Base-by-base conservation (phyloP, 805 yeast species). In the Wickerhamomyces pijperi region DNA sequence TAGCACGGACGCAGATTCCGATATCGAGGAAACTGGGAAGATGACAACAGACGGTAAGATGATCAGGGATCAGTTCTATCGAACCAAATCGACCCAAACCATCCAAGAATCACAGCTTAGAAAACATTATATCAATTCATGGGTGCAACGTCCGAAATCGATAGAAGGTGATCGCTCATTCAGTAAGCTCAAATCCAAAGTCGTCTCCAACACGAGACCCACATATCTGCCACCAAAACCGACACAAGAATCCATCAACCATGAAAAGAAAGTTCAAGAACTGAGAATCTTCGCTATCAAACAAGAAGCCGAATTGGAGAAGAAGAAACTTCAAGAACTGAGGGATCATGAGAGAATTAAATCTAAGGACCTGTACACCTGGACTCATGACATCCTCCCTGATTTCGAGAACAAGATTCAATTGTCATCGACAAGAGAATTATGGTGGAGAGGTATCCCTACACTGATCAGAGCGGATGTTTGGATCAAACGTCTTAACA, bases 221-320 rank as follows among this genome's bases (percentile, higher is more conserved):
- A 57, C 68, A 1, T 71, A 75, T 62, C 57, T 81, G 31, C 88
- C 90, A 0, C 84, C 86, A 34, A 81, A 81, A 53, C 57, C 70
- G 19, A 52, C 58, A 15, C 55, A 58, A 16, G 87, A 81, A 47
- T 68, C 70, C 15, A 39, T 55, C 21, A 72, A 67, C 42, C 88
- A 81, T 51, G 61, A 71, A 34, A 56, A 58, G 34, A 78, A 76
- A 48, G 75, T 71, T 41, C 71, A 74, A 39, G 46, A 53, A 21
- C 43, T 75, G 32, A 55, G 75, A 28, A 54, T 59, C 35, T 48
- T 53, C 3, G 74, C 75, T 13, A 47, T 73, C 1, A 47, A 56
- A 17, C 47, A 54, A 18, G 77, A 73, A 49, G 45, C 59, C 13
- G 44, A 56, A 28, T 48, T 52, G 21, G 59, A 65, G 29, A 48